Evolutionary conservation across 805 yeast genomes (phyloP).

Genomic region (Ogataea salicorniae): DNA sequence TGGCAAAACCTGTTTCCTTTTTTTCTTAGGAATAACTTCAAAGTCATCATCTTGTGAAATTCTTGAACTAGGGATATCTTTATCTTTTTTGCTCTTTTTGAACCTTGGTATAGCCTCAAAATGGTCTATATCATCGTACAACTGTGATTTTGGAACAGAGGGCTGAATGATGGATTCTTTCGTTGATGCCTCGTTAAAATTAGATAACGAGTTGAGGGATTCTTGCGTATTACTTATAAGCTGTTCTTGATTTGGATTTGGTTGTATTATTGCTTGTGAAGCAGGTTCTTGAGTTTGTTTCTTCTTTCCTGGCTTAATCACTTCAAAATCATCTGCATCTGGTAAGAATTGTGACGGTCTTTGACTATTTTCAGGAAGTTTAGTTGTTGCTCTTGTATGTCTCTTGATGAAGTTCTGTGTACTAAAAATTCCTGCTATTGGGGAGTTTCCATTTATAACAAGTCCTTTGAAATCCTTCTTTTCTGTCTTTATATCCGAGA

Average conservation of each 20-base stretch:
- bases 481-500: background rate
- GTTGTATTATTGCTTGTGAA: background rate
- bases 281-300: background rate
- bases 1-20: background rate
- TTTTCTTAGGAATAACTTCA: background rate
- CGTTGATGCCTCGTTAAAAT: background rate
- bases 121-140: conserved; percentile 8
- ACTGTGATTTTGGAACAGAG: background rate
- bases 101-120: conserved; percentile 11
- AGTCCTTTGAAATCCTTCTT: background rate
- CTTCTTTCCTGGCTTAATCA: background rate
- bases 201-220: background rate
- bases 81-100: background rate
- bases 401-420: background rate
- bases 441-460: background rate
- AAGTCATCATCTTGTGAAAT: background rate
- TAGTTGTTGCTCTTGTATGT: background rate
- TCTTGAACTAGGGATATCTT: background rate
- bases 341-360: conserved; percentile 1
- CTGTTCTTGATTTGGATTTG: background rate
- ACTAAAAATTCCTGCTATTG: background rate
- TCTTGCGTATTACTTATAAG: background rate
- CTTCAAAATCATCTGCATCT: conserved; percentile 6
- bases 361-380: background rate
- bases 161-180: background rate